Evolutionary conservation across 2,329 filamentous ascomycete genomes (phyloP), one percentile per base, ranked within the genome.

Genomic region (Lojkania enalia): DNA sequence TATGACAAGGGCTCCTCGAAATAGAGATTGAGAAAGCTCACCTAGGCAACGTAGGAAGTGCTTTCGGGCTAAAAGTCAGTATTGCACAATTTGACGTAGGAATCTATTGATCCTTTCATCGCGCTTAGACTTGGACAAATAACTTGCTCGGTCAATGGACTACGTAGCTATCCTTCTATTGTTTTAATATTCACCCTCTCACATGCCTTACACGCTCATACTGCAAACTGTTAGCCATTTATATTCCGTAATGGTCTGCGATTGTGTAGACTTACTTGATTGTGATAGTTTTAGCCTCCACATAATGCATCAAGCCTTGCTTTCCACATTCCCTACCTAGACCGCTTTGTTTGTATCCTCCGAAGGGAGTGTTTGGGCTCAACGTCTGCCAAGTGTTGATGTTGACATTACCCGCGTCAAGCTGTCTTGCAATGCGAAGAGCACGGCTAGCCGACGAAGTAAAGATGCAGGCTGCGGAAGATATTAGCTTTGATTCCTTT

Each of bases 251-350:
- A n/a, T n/a, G n/a, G n/a, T n/a, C n/a, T n/a, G n/a, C n/a, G n/a
- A n/a, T n/a, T n/a, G n/a, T n/a, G n/a, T n/a, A n/a, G n/a, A 57
- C 57, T 54, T 51, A 58, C 59, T 63, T 63, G 49, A 69, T 64
- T 5, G 30, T 41, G 36, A 70, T 58, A 4, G 56, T 61, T 58
- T 70, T 68, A 4, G 54, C 36, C 38, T 70, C 58, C 15, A 66
- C 30, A 42, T 67, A 70, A 21, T 63, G 57, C 56, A 63, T 55
- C 40, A 68, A n/a, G 0, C 64, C 65, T 4, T 49, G 35, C 15
- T 42, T 44, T 15, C 65, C 66, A 15, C 58, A 51, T 44, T 70
- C 66, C 9, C 66, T 46, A 2, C 66, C 66, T n/a, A 64, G 23
- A 2, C 66, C 66, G 14, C 49, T 58, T 49, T 66, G 54, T 52